Conservation (phyloP, 164 flowering plant species). For the Malania oleifera region DNA sequence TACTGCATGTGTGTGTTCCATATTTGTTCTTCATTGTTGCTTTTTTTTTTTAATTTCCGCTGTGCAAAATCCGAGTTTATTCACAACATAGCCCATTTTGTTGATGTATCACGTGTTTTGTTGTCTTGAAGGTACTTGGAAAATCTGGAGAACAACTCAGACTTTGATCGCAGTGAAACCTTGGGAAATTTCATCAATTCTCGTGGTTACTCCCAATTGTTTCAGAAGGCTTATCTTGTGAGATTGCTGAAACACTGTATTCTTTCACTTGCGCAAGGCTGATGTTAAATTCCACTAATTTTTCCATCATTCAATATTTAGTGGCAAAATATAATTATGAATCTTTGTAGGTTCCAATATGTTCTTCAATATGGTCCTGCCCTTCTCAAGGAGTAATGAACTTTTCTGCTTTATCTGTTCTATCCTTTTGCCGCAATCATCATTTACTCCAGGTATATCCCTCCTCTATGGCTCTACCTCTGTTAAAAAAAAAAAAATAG, state of each 20-base stretch:
- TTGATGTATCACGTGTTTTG: not conserved
- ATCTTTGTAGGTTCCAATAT: conserved; percentile 61
- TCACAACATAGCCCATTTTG: too few species aligned
- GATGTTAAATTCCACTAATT: not conserved
- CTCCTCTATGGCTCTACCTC: not conserved
- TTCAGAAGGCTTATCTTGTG: conserved; percentile 88
- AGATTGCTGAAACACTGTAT: conserved; percentile 20
- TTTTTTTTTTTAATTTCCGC: too few species aligned
- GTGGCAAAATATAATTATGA: not conserved
- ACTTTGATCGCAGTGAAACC: conserved; percentile 71
- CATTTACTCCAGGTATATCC: conserved; percentile 78
- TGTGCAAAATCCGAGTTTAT: too few species aligned
- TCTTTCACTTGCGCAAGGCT: conserved; percentile 1
- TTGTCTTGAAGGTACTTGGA: conserved; percentile 61
- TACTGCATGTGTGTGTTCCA: too few species aligned
- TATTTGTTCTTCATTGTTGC: too few species aligned
- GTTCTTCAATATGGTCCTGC: conserved; percentile 93
- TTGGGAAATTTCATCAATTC: conserved; percentile 71
- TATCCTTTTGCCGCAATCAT: conserved; percentile 91
- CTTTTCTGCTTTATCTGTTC: conserved; percentile 84
- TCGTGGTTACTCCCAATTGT: conserved; percentile 75
- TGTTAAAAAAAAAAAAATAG: too few species aligned
- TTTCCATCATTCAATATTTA: not conserved
- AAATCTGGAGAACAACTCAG: conserved; percentile 67
- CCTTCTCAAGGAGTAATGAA: conserved; percentile 66